Evolutionary conservation across 169 alveolate genomes (phyloP).

Genomic region (Eimeria necatrix): DNA sequence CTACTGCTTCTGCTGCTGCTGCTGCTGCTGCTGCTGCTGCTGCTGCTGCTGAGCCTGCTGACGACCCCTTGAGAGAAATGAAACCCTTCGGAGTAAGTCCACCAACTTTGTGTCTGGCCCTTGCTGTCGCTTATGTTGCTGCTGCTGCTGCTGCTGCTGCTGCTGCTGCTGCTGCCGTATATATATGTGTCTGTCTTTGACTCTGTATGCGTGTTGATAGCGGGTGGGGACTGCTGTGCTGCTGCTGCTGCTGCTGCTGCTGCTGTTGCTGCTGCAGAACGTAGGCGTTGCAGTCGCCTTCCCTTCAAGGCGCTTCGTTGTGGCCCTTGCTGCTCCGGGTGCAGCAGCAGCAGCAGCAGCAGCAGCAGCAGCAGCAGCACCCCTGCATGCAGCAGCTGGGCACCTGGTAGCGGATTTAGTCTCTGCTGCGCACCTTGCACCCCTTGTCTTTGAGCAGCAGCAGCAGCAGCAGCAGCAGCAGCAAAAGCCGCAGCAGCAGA

Average conservation of each 20-base stretch:
- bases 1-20: slow-evolving; percentile 27
- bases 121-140: not conserved
- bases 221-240: not conserved
- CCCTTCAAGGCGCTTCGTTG: slow-evolving; percentile 1
- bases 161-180: slow-evolving; percentile 30
- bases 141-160: not conserved
- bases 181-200: not conserved
- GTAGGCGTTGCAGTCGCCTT: slow-evolving; percentile 2
- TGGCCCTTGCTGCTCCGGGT: slow-evolving; percentile 40
- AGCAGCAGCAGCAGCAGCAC: slow-evolving; percentile 35
- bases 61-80: not conserved
- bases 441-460: slow-evolving; percentile 7
- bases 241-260: slow-evolving; percentile 45
- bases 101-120: not conserved
- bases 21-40: slow-evolving; percentile 55
- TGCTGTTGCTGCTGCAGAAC: slow-evolving; percentile 56
- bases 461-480: slow-evolving; percentile 31
- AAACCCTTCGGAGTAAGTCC: slow-evolving; percentile 14
- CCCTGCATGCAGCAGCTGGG: not conserved
- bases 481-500: not conserved
- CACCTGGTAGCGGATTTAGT: not conserved
- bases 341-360: slow-evolving; percentile 52
- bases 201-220: not conserved
- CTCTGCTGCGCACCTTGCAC: slow-evolving; percentile 8
- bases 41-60: slow-evolving; percentile 25